Base-by-base conservation (phyloP, 2,329 filamentous ascomycete species). In the Laburnicola sp. region DNA sequence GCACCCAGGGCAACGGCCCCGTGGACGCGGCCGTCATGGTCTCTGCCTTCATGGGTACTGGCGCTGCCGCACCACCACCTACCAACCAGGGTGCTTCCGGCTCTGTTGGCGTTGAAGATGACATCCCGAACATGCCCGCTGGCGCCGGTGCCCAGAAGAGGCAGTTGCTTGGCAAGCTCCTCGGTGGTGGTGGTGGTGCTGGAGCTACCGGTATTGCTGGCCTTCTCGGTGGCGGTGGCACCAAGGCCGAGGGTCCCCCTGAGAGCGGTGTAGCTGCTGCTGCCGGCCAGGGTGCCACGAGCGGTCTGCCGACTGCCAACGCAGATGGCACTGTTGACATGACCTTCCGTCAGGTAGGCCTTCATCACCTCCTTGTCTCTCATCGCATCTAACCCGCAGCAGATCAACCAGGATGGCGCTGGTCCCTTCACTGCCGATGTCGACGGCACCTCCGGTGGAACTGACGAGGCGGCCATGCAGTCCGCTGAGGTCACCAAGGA, bases 401-500 rank as follows among this genome's bases (percentile, higher is more conserved):
- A 68, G 61, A 68, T 88, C 74, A 88, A 88, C 78, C 85, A 87
- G 69, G 85, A 88, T 57, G 86, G 86, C 23, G 86, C 85, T 1
- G 86, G 86, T 2, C 84, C 84, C 2, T 75, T 88, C 53, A 79
- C 75, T 22, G 85, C 85, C 8, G 77, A 78, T 28, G 75, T 88
- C 21, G 85, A 88, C 64, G 75, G 76, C 36, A 86, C 84, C 23
- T 87, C 84, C 2, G 85, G 85, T 35, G 86, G 85, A 51, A 83
- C 80, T 4, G 80, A 86, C 59, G 66, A 78, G 39, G 63, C 71
- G 26, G 85, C 85, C 28, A 87, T 88, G 78, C 69, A 85, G 70
- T 67, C 63, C 1, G 85, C 85, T 8, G 63, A 80, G 43, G 81
- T 87, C 51, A 81, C 77, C 42, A 75, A 82, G 64, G 79, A 87